These are phyloP conservation scores for Entomortierella beljakovae DNA, from an alignment of 192 early-diverging fungal species.

Conservation along the genomic window DNA sequence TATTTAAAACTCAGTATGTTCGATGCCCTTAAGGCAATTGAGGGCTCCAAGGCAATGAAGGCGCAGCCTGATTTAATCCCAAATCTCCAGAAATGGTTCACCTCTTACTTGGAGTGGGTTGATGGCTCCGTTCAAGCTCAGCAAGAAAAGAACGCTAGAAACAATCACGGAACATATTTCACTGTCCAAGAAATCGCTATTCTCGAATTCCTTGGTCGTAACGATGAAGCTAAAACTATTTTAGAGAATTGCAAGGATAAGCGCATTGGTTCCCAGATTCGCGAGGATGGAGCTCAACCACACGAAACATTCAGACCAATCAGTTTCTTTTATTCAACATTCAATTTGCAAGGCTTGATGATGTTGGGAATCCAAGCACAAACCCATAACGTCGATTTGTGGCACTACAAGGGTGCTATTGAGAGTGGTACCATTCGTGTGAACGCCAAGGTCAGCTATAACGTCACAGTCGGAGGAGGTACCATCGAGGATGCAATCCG, in stretches of 20 bases:
- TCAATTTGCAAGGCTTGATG: conserved; percentile 62
- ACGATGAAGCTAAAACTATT: conserved; percentile 35
- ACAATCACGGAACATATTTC: conserved; percentile 71
- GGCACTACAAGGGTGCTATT: conserved; percentile 47
- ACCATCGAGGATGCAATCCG: conserved; percentile 40
- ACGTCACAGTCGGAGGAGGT: conserved; percentile 28
- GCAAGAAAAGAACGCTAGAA: conserved; percentile 40
- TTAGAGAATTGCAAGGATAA: conserved; percentile 33
- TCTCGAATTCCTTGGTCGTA: conserved; percentile 58
- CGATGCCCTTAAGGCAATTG: conserved; percentile 50
- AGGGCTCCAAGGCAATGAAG: conserved; percentile 29
- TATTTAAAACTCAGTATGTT: conserved; percentile 42
- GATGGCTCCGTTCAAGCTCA: conserved; percentile 36
- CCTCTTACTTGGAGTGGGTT: conserved; percentile 49
- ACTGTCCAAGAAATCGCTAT: conserved; percentile 62
- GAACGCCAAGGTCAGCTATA: conserved; percentile 11
- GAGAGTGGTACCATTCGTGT: conserved; percentile 2
- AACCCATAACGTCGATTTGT: conserved; percentile 51
- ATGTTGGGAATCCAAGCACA: conserved; percentile 51
- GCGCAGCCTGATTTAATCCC: conserved; percentile 41
- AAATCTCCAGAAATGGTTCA: conserved; percentile 54
- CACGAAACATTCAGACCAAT: conserved; percentile 58
- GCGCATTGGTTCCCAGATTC: conserved; percentile 57
- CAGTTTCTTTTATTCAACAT: conserved; percentile 65
- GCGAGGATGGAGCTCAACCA: conserved; percentile 55